Base-by-base conservation (phyloP, 306 rosid genomes). In the Albizia julibrissin region DNA sequence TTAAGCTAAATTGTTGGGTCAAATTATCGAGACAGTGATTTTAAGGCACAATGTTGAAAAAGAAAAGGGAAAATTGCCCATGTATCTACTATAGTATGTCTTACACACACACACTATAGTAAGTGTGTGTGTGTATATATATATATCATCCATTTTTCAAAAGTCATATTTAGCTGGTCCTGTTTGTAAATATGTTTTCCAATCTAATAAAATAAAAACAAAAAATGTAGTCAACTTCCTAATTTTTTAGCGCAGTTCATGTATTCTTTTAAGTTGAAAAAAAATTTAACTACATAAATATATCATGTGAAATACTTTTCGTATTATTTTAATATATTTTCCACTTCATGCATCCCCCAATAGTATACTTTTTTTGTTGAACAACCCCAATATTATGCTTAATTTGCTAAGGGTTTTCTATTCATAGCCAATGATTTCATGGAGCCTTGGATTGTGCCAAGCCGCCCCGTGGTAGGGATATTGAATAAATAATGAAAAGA, bases 1-100 rank as follows among this genome's bases (percentile, higher is more conserved):
- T 81, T 22, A 84, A 86, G 88, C 77, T 42, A 84, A 69, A 40
- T 62, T 82, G 72, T 78, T 74, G 76, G 80, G 78, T 64, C 46
- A 64, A 76, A 42, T 61, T 61, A 22, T 6, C 22, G 59, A 52
- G 82, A 82, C 79, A 70, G 1, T 70, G 4, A 26, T 78, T 58
- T 56, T 43, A 61, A 65, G 69, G 81, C 75, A 73, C 42, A 77
- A 81, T 22, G 76, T 33, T 66, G 2, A 52, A 43, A 59, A 89
- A 81, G 66, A 10, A 61, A 26, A 26, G 31, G 67, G 67, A 13
- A 61, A 62, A 10, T 10, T 59, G 66, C 66, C 24, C 33, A 0
- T 10, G 24, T 10, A 59, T 24, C 15, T 10, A 59, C 31, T 24
- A 58, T 59, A 11, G 33, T 24, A 24, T 24, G 18, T 59, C 18